These are phyloP conservation scores for Annulohypoxylon maeteangense DNA, from an alignment of 495 filamentous ascomycete species.

Conservation along the genomic window DNA sequence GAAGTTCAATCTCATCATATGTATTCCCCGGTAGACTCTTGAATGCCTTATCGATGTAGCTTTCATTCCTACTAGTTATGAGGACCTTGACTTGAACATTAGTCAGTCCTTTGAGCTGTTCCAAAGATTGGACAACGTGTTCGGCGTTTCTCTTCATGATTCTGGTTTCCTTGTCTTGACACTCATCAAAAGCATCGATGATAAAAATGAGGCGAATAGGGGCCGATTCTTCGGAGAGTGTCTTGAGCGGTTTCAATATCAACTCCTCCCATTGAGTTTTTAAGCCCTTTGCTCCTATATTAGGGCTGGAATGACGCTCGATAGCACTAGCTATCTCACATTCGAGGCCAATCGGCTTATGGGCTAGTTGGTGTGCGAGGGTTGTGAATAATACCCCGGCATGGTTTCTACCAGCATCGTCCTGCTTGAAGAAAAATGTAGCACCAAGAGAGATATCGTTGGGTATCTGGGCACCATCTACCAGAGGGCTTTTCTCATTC, in stretches of 20 bases:
- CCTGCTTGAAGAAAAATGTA: slow-evolving; percentile 65
- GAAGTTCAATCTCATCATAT: slow-evolving; percentile 1
- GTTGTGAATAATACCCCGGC: slow-evolving; percentile 59
- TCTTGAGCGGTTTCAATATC: slow-evolving; percentile 55
- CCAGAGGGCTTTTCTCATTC: slow-evolving; percentile 2
- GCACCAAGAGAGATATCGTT: slow-evolving; percentile 34
- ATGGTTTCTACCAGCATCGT: slow-evolving; percentile 53
- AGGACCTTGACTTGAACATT: slow-evolving; percentile 13
- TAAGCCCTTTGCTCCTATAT: slow-evolving; percentile 50
- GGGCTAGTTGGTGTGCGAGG: slow-evolving; percentile 55
- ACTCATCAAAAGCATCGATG: slow-evolving; percentile 66
- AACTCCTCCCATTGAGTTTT: slow-evolving; percentile 61
- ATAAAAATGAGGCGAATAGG: slow-evolving; percentile 49
- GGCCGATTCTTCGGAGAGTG: not conserved
- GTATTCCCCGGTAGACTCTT: not conserved
- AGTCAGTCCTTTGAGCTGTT: not conserved
- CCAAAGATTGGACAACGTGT: slow-evolving; percentile 4
- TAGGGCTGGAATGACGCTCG: slow-evolving; percentile 42
- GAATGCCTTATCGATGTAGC: slow-evolving; percentile 7
- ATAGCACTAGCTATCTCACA: slow-evolving; percentile 52
- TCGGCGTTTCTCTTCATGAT: not conserved
- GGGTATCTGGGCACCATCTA: not conserved
- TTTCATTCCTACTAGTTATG: slow-evolving; percentile 23
- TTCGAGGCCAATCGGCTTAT: slow-evolving; percentile 41
- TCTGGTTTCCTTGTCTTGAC: slow-evolving; percentile 46